Evolutionary conservation across 148 eudicot genomes (phyloP).

Genomic region (Rhododendron ovatum): DNA sequence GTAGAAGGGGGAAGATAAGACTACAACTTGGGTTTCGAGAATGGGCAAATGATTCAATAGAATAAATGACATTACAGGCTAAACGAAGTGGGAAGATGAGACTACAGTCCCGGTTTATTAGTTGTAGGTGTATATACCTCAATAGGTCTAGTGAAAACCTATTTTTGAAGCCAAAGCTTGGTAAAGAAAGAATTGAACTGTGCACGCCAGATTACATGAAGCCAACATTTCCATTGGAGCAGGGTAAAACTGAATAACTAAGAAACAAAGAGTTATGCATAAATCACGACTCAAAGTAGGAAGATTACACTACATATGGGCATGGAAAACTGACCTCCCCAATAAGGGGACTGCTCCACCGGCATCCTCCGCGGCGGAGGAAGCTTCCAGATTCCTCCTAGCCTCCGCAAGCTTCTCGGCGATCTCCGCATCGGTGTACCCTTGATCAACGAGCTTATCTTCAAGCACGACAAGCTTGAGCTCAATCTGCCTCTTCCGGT

Average conservation of each 20-base stretch:
- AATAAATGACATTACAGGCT: neutral
- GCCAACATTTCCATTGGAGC: neutral
- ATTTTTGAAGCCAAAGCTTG: neutral
- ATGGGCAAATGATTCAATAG: neutral
- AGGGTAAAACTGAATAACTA: neutral
- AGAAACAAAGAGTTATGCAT: neutral
- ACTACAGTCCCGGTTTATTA: neutral
- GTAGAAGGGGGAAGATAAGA: neutral
- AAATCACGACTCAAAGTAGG: neutral
- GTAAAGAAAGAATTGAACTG: neutral
- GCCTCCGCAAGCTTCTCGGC: slow-evolving; percentile 61
- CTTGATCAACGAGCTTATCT: slow-evolving; percentile 74
- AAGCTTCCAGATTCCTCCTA: slow-evolving; percentile 55
- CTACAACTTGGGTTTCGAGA: neutral
- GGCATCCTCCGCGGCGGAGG: slow-evolving; percentile 29
- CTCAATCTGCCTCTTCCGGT: slow-evolving; percentile 92
- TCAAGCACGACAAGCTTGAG: slow-evolving; percentile 74
- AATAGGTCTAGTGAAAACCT: neutral
- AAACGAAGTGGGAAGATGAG: neutral
- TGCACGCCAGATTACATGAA: neutral
- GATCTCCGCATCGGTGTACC: slow-evolving; percentile 70
- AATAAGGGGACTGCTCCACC: slow-evolving; percentile 20
- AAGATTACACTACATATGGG: neutral
- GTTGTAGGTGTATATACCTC: neutral
- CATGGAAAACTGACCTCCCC: slow-evolving; percentile 26